Base-by-base conservation (phyloP, 306 rosid genomes). In the Vigna trinervia region DNA sequence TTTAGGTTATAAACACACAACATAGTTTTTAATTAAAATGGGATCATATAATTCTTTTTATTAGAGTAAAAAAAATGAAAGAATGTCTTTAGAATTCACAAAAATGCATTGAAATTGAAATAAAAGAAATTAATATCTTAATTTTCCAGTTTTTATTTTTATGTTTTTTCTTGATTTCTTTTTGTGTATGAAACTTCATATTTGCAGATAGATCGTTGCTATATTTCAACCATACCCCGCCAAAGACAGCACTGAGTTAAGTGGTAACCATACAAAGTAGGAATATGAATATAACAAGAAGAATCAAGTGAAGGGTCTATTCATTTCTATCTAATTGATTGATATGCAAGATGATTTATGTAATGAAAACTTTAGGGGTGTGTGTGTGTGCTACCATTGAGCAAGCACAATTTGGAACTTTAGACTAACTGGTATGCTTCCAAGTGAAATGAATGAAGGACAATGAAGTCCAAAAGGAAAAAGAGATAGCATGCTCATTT, bases 201-300 rank as follows among this genome's bases (percentile, higher is more conserved):
- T 53, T 30, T 71, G 22, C 3, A 32, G 5, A 4, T 51, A 53
- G 51, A 56, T 54, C n/a, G 13, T 51, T 58, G 67, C 56, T 41
- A 57, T 30, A 30, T 30, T 30, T 30, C 34, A 4, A 53, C 13
- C 68, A 73, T 8, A 15, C 22, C 48, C 4, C 20, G 28, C 14
- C 17, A 58, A 7, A 2, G 67, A 43, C 19, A 38, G 12, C 12
- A 51, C 60, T 66, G 5, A 54, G 23, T 20, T 32, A 80, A 47
- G 8, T 39, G n/a, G 11, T 32, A 74, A 56, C 80, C 84, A 74
- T 74, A 67, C 2, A 67, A 67, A 74, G 70, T 15, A 59, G 71
- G 84, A 81, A 81, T 81, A 57, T 67, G 80, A 74, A 80, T 74
- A 75, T 65, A 73, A 80, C 80, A 74, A 12, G 17, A 74, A 80